Evolutionary conservation across 1,284 basidiomycete species (phyloP).

Genomic region (Malassezia equina): DNA sequence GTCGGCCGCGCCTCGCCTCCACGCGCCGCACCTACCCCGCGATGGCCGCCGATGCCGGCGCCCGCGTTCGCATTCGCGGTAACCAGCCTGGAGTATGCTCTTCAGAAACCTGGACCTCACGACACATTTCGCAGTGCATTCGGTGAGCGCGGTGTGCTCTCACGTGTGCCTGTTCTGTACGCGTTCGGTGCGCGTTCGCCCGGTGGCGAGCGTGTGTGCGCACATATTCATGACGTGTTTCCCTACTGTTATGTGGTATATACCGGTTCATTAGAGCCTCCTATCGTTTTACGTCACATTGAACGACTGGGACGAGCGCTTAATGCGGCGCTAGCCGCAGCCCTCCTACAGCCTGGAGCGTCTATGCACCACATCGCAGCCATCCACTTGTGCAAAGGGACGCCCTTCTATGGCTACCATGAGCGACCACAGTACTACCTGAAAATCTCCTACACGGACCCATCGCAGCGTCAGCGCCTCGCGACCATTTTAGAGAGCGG

Average conservation of each 20-base stretch:
- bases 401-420: conserved; percentile 91
- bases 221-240: conserved; percentile 69
- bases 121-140: conserved; percentile 14
- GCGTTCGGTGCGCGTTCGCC: conserved; percentile 66
- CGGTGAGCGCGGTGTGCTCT: neutral
- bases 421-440: conserved; percentile 75
- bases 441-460: conserved; percentile 68
- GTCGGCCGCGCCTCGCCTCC: neutral
- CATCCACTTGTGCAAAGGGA: conserved; percentile 80
- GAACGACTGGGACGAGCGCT: conserved; percentile 60
- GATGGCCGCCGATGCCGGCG: conserved; percentile 1
- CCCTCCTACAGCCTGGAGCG: conserved; percentile 15
- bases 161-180: conserved; percentile 12
- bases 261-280: conserved; percentile 41
- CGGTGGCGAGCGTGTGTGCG: conserved; percentile 65
- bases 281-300: conserved; percentile 60
- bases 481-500: conserved; percentile 37
- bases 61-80: conserved; percentile 2
- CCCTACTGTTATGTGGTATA: conserved; percentile 56
- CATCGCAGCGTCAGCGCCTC: conserved; percentile 30
- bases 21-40: neutral
- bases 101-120: neutral
- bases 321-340: conserved; percentile 51
- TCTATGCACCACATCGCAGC: conserved; percentile 30
- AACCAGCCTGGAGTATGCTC: conserved; percentile 10